Conservation (phyloP, 1,284 basidiomycete species). For the Chiua sp. region DNA sequence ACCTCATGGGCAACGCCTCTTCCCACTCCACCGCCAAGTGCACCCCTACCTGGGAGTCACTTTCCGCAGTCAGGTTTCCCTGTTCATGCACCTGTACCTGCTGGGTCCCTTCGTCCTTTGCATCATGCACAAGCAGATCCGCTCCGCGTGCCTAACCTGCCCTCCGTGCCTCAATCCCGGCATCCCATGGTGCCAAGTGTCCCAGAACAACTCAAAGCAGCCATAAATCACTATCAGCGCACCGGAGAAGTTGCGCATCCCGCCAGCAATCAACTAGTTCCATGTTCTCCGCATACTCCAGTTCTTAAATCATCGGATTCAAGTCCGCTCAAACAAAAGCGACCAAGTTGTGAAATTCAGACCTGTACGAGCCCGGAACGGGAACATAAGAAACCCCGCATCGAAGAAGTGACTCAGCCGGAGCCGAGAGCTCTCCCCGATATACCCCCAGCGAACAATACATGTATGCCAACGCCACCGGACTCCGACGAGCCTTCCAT, state of each 20-base stretch:
- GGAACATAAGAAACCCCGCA: constrained; percentile 27
- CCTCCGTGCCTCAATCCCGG: constrained; percentile 5
- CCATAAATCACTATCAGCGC: background rate
- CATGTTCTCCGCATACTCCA: background rate
- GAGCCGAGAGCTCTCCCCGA: background rate
- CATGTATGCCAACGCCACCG: background rate
- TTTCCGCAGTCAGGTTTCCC: constrained; percentile 15
- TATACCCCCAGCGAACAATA: background rate
- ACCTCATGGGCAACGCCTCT: constrained; percentile 24
- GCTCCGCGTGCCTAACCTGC: constrained; percentile 5
- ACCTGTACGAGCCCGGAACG: constrained; percentile 7
- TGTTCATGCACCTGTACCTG: constrained; percentile 10
- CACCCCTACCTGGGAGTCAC: constrained; percentile 5
- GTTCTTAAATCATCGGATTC: background rate
- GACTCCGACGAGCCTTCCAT: background rate
- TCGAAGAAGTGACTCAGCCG: constrained; percentile 9
- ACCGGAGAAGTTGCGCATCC: background rate
- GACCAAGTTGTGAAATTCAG: constrained; percentile 20
- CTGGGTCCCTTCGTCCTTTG: constrained; percentile 10
- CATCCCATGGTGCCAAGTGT: constrained; percentile 4
- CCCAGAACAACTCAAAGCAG: constrained; percentile 4
- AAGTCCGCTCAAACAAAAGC: constrained; percentile 19
- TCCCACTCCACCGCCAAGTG: constrained; percentile 31
- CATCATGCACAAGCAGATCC: constrained; percentile 12
- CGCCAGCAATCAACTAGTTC: background rate